These are phyloP conservation scores for Limonium bicolor DNA, from an alignment of 148 eudicot species.

Conservation along the genomic window DNA sequence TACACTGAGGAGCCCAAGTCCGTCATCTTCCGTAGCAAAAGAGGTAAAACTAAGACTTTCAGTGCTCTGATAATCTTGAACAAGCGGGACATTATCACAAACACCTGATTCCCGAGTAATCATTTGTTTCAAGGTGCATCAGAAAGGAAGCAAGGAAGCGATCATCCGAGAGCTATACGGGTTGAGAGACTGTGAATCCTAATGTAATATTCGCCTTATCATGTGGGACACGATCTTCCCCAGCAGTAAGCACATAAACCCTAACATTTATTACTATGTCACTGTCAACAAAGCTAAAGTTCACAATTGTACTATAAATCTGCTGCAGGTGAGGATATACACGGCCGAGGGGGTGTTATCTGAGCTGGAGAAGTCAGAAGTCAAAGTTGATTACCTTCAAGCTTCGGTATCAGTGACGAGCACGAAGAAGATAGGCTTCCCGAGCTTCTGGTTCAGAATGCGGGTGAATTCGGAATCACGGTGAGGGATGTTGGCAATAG, in stretches of 20 bases:
- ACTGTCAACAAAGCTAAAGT: not conserved
- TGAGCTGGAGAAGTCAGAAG: slow-evolving; percentile 59
- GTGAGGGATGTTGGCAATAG: no score
- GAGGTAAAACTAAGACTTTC: slow-evolving; percentile 36
- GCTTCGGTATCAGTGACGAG: slow-evolving; percentile 58
- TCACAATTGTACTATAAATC: not conserved
- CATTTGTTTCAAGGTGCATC: no score
- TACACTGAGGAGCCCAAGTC: slow-evolving; percentile 60
- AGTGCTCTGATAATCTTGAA: no score
- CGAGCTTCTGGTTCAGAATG: slow-evolving; percentile 57
- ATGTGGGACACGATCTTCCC: slow-evolving; percentile 91
- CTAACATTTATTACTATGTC: not conserved
- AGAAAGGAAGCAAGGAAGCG: slow-evolving; percentile 36
- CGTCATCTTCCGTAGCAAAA: slow-evolving; percentile 16
- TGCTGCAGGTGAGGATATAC: slow-evolving; percentile 51
- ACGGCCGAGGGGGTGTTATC: slow-evolving; percentile 52
- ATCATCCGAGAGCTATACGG: slow-evolving; percentile 51
- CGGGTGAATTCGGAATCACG: slow-evolving; percentile 53
- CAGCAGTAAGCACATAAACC: slow-evolving; percentile 43
- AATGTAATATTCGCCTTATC: slow-evolving; percentile 68
- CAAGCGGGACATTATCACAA: no score
- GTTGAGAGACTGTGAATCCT: slow-evolving; percentile 44
- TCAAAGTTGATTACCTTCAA: slow-evolving; percentile 66
- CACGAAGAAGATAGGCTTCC: slow-evolving; percentile 53
- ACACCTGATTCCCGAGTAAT: no score